A percentile compares a stretch with the other conserved stretches of the same genome.
Conservation (phyloP, 495 filamentous ascomycete species). For the Daldinia vernicosa region DNA sequence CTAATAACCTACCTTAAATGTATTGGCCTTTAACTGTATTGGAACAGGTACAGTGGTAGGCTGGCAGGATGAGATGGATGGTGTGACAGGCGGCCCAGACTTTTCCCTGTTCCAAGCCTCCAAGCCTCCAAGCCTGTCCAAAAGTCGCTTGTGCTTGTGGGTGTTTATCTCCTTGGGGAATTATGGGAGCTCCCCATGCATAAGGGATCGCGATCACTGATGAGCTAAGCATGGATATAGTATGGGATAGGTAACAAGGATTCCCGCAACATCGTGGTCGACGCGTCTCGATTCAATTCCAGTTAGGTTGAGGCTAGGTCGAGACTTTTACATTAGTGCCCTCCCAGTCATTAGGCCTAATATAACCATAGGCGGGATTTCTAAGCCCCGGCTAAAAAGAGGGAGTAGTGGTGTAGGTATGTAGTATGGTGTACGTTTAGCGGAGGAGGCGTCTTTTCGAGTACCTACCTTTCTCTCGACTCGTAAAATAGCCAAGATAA, state of each 20-base stretch:
- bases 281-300: conserved; percentile 21
- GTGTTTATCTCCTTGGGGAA: conserved; percentile 36
- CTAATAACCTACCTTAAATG: conserved; percentile 6
- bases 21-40: conserved; percentile 10
- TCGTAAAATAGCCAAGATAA: neutral
- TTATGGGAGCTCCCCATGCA: conserved; percentile 39
- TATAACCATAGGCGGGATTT: neutral
- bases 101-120: conserved; percentile 16
- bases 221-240: conserved; percentile 27
- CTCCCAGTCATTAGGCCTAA: neutral
- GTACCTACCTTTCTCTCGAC: neutral
- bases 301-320: neutral
- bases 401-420: neutral
- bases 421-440: neutral
- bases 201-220: conserved; percentile 43
- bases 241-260: neutral
- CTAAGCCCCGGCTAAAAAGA: neutral
- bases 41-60: conserved; percentile 5
- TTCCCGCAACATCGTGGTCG: conserved; percentile 16
- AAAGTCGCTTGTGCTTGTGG: conserved; percentile 22
- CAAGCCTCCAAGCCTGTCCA: conserved; percentile 20
- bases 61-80: conserved; percentile 17
- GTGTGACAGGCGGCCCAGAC: conserved; percentile 15
- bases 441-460: neutral
- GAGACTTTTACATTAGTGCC: neutral